Base-by-base conservation (phyloP, 495 filamentous ascomycete species). In the Penicillium goetzii region DNA sequence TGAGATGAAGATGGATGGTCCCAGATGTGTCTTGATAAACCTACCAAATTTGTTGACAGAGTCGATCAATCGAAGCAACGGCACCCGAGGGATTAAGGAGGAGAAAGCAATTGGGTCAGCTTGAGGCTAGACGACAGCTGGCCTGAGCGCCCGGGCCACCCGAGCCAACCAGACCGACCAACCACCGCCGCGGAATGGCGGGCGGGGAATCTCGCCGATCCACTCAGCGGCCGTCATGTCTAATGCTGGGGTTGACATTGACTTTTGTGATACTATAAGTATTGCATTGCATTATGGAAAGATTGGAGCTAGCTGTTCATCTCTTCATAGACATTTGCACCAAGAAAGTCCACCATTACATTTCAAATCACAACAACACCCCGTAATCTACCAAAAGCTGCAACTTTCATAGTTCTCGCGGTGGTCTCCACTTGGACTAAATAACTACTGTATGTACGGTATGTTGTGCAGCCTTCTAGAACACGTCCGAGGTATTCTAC, bases 61-160 rank as follows among this genome's bases (percentile, higher is more conserved):
- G 32, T 38, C 40, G 49, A 36, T 58, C 30, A 36, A 54, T 33
- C 65, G 56, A 61, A 40, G 36, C 36, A 40, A 54, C 60, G 63
- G 66, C 58, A 63, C 61, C 63, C 55, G 65, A 65, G 50, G 50
- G 50, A 53, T 53, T 53, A 53, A 53, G 50, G 50, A 33, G 50
- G 30, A 53, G 50, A 53, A 53, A 53, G 30, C 21, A 47, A 2
- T 32, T 9, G 62, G 63, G 59, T 33, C 43, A 47, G 26, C 40
- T 47, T 49, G 26, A 49, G 21, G 43, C 41, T 59, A 54, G 55
- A 68, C 58, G 69, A 64, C 61, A 72, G 64, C 67, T 73, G 68
- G 66, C 68, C 71, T 68, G 64, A 71, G 69, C 68, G 66, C 59
- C 32, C 56, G 57, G 49, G 30, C 68, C 70, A 70, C 70, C 69